Conservation (phyloP, 1,284 basidiomycete species). For the Ceratobasidium sp. region DNA sequence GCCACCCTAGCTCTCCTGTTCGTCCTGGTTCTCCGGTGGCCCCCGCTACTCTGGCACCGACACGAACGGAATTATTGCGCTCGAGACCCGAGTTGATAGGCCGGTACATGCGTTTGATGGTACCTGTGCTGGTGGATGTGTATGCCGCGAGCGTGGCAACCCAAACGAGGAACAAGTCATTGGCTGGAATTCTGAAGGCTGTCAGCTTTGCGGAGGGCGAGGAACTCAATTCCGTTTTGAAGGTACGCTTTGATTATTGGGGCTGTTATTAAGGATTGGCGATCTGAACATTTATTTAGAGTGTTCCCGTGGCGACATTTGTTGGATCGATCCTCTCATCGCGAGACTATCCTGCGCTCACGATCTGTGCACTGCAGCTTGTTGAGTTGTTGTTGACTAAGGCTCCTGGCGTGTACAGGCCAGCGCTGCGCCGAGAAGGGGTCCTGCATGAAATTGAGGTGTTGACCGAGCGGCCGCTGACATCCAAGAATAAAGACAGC, state of each 20-base stretch:
- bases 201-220: constrained; percentile 83
- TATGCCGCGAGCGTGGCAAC: constrained; percentile 91
- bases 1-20: constrained; percentile 25
- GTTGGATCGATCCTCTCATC: constrained; percentile 90
- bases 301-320: constrained; percentile 89
- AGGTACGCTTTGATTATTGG: constrained; percentile 58
- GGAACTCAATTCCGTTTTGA: constrained; percentile 75
- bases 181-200: constrained; percentile 86
- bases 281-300: constrained; percentile 57
- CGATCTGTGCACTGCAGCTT: constrained; percentile 86
- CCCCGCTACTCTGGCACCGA: neutral
- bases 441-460: constrained; percentile 90
- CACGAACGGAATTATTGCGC: constrained; percentile 63
- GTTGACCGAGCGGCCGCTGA: constrained; percentile 68
- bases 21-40: constrained; percentile 8
- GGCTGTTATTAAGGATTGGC: neutral
- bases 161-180: constrained; percentile 82
- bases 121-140: constrained; percentile 92
- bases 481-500: constrained; percentile 56
- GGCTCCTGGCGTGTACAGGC: constrained; percentile 80
- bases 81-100: constrained; percentile 77
- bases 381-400: constrained; percentile 87
- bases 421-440: constrained; percentile 88
- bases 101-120: constrained; percentile 82
- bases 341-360: constrained; percentile 83